These are phyloP conservation scores for Thymus mandschuricus DNA, from an alignment of 257 asterid species.

Conservation along the genomic window DNA sequence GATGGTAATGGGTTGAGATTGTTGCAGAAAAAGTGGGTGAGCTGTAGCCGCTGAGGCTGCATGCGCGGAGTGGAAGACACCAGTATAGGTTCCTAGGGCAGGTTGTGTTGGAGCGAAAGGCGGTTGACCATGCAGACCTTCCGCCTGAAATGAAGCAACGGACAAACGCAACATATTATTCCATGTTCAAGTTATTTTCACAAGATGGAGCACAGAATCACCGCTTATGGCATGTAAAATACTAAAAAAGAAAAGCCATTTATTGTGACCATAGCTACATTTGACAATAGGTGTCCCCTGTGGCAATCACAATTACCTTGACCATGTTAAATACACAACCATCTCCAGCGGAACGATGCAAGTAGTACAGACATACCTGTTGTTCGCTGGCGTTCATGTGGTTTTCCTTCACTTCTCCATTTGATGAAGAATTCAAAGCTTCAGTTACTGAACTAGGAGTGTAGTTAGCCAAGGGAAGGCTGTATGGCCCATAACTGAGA, in stretches of 20 bases:
- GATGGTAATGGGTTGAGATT: conserved; percentile 68
- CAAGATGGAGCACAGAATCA: conserved; percentile 9
- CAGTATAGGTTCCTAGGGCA: conserved; percentile 69
- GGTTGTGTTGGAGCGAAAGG: conserved; percentile 71
- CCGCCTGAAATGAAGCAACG: conserved; percentile 52
- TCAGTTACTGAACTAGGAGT: conserved; percentile 52
- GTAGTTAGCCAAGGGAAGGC: conserved; percentile 60
- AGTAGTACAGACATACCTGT: conserved; percentile 55
- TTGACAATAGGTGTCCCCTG: too few species aligned
- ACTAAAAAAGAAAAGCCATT: neutral
- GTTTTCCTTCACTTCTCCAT: conserved; percentile 73
- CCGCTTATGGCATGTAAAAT: neutral
- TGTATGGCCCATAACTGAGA: conserved; percentile 67
- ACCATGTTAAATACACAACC: neutral
- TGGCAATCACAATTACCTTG: neutral
- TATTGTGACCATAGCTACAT: too few species aligned
- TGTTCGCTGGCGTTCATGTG: conserved; percentile 55
- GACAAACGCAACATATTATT: conserved; percentile 20
- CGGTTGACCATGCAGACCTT: conserved; percentile 75
- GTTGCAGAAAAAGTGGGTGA: conserved; percentile 84
- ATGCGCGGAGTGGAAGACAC: conserved; percentile 75
- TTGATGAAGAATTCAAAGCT: conserved; percentile 60
- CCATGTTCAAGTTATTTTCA: neutral
- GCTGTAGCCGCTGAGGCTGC: conserved; percentile 59
- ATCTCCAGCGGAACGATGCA: conserved; percentile 9